Percentiles rank a stretch among this genome's conserved stretches.
These are phyloP conservation scores for Smallanthus sonchifolius DNA, from an alignment of 129 eudicot genomes.

Conservation along the genomic window DNA sequence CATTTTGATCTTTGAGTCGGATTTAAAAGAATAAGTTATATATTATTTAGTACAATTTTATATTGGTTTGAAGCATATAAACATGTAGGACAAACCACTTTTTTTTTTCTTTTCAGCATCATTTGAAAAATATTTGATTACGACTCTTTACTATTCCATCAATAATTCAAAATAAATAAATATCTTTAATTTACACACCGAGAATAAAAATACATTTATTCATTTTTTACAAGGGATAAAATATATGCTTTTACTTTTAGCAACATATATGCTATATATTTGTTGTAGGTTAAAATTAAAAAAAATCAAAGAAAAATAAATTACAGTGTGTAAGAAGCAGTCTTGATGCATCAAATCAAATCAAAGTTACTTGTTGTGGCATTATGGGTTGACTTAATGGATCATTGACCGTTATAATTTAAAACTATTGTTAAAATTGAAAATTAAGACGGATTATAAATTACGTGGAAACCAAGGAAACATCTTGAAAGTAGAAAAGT, in stretches of 20 bases:
- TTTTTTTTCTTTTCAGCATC: conserved; percentile 11
- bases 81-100: conserved; percentile 8
- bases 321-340: neutral
- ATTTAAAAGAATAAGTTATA: neutral
- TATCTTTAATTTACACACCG: neutral
- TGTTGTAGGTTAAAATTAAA: too few relatives aligned
- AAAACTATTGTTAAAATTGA: neutral
- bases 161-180: neutral
- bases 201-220: neutral
- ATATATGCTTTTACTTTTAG: neutral
- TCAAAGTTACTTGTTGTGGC: conserved; percentile 8
- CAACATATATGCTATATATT: neutral
- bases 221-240: neutral
- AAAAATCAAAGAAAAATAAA: neutral
- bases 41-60: neutral
- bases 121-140: neutral
- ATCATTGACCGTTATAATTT: neutral
- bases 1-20: conserved; percentile 11
- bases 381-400: conserved; percentile 19
- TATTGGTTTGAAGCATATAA: neutral
- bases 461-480: conserved; percentile 33
- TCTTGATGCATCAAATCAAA: conserved; percentile 18
- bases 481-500: conserved; percentile 13
- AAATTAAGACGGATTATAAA: neutral
- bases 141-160: neutral